Base-by-base conservation (phyloP, 768 basidiomycete genomes). In the Lentinula guzmanii region DNA sequence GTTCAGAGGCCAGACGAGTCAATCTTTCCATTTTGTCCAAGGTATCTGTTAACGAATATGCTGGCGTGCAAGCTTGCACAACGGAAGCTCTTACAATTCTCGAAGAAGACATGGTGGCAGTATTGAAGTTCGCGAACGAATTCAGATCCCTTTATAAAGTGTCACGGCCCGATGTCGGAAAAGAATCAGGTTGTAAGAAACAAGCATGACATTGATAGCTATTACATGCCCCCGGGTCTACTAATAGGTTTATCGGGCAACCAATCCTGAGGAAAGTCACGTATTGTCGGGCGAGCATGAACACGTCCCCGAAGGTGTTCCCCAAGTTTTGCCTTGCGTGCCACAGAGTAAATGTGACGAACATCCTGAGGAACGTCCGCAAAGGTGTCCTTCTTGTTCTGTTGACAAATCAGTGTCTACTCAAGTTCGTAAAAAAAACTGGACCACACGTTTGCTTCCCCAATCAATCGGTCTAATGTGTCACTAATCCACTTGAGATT, bases 401-500 rank as follows among this genome's bases (percentile, higher is more conserved):
- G 21, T 13, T 18, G 58, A 51, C 35, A 50, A 11, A n/a, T 59
- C 5, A 45, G 21, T 13, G 5, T 41, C 4, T 6, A 16, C 2
- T 1, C 15, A 24, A 41, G 62, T 18, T 65, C 28, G 61, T 31
- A 15, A 35, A 62, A 62, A 21, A 10, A 48, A 42, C 50, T 50
- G 41, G 11, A 43, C 82, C 93, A 66, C 69, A 97, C 96, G 71
- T 95, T 93, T 9, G 95, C 92, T 67, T 87, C 88, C n/a, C 72
- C 74, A 63, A 98, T 71, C 46, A 99, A 75, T 66, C 81, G 76
- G 68, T 95, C 90, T 59, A 99, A 72, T 15, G 85, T 81, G 70
- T 98, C 95, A 65, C 89, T 90, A 43, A 90, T 92, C 90, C 93
- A 96, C 73, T 95, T 96, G 67, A 96, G 77, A 73, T 99, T 99